A percentile compares a stretch with the other conserved stretches of the same genome.
Evolutionary conservation across 2,329 filamentous ascomycete species (phyloP).

Genomic region (Aspergillus uvarum): DNA sequence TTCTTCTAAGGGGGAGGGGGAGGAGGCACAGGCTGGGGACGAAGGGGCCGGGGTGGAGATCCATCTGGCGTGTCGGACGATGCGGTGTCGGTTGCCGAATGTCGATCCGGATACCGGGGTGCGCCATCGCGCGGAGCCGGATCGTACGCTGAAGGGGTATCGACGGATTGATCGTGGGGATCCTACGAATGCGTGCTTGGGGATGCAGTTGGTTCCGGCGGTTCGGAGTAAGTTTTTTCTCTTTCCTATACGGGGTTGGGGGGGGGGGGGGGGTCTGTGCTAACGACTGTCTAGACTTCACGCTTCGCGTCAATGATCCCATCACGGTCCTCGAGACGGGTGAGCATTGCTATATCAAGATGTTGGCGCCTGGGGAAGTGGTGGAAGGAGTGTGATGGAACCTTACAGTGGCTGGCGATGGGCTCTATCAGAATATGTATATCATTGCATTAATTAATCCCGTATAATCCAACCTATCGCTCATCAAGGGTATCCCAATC

Average conservation of each 20-base stretch:
- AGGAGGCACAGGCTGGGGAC: no score
- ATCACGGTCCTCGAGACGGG: slow-evolving; percentile 44
- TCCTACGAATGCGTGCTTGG: slow-evolving; percentile 50
- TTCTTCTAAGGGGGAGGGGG: slow-evolving; percentile 13
- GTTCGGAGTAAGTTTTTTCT: slow-evolving; percentile 22
- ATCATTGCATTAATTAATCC: background rate
- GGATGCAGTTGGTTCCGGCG: slow-evolving; percentile 52
- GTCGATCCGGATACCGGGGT: slow-evolving; percentile 57
- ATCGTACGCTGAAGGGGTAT: slow-evolving; percentile 50
- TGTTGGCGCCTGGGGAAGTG: slow-evolving; percentile 35
- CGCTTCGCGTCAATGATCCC: slow-evolving; percentile 39
- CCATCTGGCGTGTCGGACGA: slow-evolving; percentile 57
- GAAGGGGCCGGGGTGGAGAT: slow-evolving; percentile 28
- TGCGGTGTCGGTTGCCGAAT: slow-evolving; percentile 59
- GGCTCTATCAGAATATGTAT: background rate
- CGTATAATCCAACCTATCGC: background rate
- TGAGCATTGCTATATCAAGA: slow-evolving; percentile 46
- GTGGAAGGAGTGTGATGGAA: slow-evolving; percentile 29
- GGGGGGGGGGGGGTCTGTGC: background rate
- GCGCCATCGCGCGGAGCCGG: slow-evolving; percentile 49
- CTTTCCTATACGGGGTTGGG: background rate
- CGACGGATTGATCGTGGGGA: slow-evolving; percentile 53
- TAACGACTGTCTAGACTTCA: slow-evolving; percentile 29
- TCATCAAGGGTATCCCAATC: background rate
- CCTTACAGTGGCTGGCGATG: background rate